These are phyloP conservation scores for Tuber melanosporum DNA, from an alignment of 495 filamentous ascomycete species.

Conservation along the genomic window DNA sequence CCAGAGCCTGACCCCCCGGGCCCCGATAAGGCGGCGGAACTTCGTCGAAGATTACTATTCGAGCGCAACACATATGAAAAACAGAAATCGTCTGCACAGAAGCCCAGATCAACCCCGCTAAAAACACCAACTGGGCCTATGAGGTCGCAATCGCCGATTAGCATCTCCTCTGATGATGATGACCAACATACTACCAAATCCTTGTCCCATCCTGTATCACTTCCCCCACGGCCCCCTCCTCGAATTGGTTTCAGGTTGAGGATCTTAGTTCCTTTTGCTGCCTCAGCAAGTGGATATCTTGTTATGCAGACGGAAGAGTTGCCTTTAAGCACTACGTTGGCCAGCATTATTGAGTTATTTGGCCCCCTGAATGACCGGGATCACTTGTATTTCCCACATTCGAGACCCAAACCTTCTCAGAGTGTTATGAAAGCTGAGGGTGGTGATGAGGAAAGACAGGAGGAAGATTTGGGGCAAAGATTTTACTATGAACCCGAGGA, in stretches of 20 bases:
- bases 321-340: constrained; percentile 30
- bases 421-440: constrained; percentile 22
- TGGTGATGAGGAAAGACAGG: constrained; percentile 16
- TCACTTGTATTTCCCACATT: constrained; percentile 39
- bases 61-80: constrained; percentile 29
- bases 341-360: constrained; percentile 35
- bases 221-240: constrained; percentile 36
- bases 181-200: constrained; percentile 15
- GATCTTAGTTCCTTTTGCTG: constrained; percentile 29
- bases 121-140: constrained; percentile 7
- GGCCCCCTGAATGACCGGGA: constrained; percentile 27
- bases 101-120: constrained; percentile 10
- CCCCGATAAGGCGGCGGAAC: constrained; percentile 13
- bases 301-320: constrained; percentile 36
- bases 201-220: constrained; percentile 25
- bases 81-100: constrained; percentile 22
- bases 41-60: constrained; percentile 24
- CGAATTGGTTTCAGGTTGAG: constrained; percentile 37
- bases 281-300: constrained; percentile 14
- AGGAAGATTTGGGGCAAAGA: constrained; percentile 18
- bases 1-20: not conserved
- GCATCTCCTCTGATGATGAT: constrained; percentile 36
- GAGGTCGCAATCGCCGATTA: constrained; percentile 30
- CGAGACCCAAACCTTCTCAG: constrained; percentile 31
- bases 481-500: constrained; percentile 33